Conservation (phyloP, 2,329 filamentous ascomycete species). For the Aspergillus sojae region DNA sequence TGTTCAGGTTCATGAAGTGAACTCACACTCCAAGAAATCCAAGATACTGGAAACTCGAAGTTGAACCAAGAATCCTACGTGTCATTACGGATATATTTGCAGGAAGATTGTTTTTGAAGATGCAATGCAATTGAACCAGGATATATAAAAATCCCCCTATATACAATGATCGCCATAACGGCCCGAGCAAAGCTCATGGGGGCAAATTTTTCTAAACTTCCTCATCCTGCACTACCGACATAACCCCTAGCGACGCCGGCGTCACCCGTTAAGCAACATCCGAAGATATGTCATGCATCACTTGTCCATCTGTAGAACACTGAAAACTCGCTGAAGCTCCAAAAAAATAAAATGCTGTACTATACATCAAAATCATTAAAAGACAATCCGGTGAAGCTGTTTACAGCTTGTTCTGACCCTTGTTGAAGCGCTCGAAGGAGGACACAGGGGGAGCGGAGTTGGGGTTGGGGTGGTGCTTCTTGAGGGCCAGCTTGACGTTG, state of each 20-base stretch:
- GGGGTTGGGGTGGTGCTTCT: slow-evolving; percentile 43
- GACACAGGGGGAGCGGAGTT: slow-evolving; percentile 42
- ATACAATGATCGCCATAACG: background rate
- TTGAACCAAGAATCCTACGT: background rate
- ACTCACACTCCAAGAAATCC: background rate
- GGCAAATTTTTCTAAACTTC: background rate
- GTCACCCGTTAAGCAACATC: too few species aligned
- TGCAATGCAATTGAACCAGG: background rate
- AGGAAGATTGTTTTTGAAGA: background rate
- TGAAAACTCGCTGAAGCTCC: background rate
- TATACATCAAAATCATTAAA: background rate
- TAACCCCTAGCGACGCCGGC: too few species aligned
- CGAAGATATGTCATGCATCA: slow-evolving; percentile 14
- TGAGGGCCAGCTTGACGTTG: slow-evolving; percentile 60
- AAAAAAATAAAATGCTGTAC: background rate
- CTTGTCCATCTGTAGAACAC: background rate
- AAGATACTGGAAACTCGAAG: background rate
- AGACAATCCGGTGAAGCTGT: background rate
- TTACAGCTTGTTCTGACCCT: slow-evolving; percentile 23
- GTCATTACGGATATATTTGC: background rate
- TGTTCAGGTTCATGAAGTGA: too few species aligned
- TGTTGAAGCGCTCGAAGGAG: slow-evolving; percentile 40
- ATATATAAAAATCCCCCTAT: background rate
- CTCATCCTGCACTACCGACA: background rate
- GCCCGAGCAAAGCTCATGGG: background rate